Percentiles rank a stretch among this genome's conserved stretches.
phyloP scores from a whole-genome alignment of 768 basidiomycete genomes.

The Cantharellus anzutake region DNA sequence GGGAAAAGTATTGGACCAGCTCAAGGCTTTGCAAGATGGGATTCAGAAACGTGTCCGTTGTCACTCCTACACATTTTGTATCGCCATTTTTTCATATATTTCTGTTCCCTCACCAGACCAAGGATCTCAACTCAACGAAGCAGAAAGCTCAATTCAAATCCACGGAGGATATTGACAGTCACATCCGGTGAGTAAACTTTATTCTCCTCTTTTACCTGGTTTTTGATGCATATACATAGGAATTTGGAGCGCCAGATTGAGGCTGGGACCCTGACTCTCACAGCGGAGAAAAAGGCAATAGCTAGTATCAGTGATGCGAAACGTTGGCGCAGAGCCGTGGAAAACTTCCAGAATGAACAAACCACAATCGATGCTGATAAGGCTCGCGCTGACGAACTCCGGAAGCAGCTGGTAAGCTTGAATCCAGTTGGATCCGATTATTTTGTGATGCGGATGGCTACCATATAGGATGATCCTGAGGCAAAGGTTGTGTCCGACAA shows the following conservation, averaged over 20 bases:
- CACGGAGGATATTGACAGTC: conserved; percentile 69
- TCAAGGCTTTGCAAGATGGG: conserved; percentile 58
- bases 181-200: conserved; percentile 45
- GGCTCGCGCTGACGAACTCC: conserved; percentile 52
- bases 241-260: conserved; percentile 80
- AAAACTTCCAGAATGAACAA: conserved; percentile 63
- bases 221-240: conserved; percentile 21
- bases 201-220: not conserved
- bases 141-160: conserved; percentile 64
- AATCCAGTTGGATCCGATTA: not conserved
- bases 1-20: conserved; percentile 53
- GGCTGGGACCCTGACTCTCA: conserved; percentile 77
- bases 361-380: conserved; percentile 67
- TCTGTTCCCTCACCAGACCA: conserved; percentile 31
- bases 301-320: conserved; percentile 62
- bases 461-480: conserved; percentile 56
- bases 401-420: conserved; percentile 33
- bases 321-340: conserved; percentile 55
- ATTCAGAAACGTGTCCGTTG: conserved; percentile 58
- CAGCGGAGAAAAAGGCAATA: conserved; percentile 90
- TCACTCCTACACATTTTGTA: not conserved
- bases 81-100: conserved; percentile 4
- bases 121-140: conserved; percentile 69
- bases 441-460: not conserved
- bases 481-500: conserved; percentile 60